A percentile compares a stretch with the other conserved stretches of the same genome.
Evolutionary conservation across 176 grass and related monocot genomes (phyloP).

Genomic region (Cenchrus fungigraminus): DNA sequence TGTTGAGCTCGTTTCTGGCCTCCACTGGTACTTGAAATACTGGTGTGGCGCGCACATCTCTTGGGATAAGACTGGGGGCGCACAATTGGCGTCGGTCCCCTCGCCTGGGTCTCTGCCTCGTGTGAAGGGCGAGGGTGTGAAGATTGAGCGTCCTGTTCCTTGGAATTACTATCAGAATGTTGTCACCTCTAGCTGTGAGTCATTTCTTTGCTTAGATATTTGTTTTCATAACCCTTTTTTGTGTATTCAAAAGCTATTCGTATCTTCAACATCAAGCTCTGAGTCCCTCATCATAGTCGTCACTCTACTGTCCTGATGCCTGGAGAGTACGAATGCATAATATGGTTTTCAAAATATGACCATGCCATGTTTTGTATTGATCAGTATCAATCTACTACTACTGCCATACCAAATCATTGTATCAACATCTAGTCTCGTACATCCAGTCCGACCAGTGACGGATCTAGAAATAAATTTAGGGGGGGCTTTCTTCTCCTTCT

Average conservation of each 20-base stretch:
- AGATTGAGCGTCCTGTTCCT: slow-evolving; percentile 83
- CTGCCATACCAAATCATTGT: slow-evolving; percentile 4
- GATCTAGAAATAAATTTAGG: too few relatives aligned
- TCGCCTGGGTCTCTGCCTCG: slow-evolving; percentile 63
- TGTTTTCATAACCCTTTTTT: slow-evolving; percentile 2
- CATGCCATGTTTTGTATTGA: slow-evolving; percentile 1
- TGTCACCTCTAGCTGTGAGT: slow-evolving; percentile 96
- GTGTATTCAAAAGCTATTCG: slow-evolving; percentile 1
- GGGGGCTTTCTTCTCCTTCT: too few relatives aligned
- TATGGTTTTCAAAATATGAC: not conserved
- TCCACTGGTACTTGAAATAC: slow-evolving; percentile 97
- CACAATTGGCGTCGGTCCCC: slow-evolving; percentile 69
- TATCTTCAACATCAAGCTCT: slow-evolving; percentile 9
- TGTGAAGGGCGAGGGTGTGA: slow-evolving; percentile 65
- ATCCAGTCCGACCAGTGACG: not conserved
- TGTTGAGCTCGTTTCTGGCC: slow-evolving; percentile 83
- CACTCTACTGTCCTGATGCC: not conserved
- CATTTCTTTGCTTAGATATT: slow-evolving; percentile 39
- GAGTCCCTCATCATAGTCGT: not conserved
- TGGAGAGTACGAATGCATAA: slow-evolving; percentile 16
- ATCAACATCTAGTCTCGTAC: not conserved
- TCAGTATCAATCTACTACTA: slow-evolving; percentile 10
- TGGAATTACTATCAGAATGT: slow-evolving; percentile 99
- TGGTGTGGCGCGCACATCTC: slow-evolving; percentile 91
- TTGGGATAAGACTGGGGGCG: slow-evolving; percentile 93